phyloP scores from a whole-genome alignment of 2,329 filamentous ascomycete genomes.

The Geosmithia morbida region DNA sequence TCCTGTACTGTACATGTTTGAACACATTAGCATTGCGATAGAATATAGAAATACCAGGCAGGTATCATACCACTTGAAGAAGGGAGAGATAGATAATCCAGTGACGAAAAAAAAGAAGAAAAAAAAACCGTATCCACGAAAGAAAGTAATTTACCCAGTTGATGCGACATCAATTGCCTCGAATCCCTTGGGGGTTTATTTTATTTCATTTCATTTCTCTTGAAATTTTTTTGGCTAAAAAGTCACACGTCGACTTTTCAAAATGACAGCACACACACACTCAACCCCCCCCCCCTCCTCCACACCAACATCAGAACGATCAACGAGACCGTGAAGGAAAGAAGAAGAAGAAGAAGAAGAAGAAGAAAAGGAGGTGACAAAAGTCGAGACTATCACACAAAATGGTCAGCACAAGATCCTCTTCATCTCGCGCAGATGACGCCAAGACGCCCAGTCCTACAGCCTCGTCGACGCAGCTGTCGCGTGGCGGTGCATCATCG shows the following conservation, averaged over 20 bases:
- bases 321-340: no score
- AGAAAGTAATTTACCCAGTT: neutral
- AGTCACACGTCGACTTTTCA: neutral
- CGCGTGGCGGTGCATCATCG: neutral
- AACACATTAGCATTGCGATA: no score
- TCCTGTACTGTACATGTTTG: neutral
- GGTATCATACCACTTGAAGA: no score
- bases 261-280: neutral
- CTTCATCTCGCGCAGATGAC: neutral
- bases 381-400: no score
- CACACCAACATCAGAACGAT: neutral
- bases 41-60: no score
- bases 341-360: no score
- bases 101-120: no score
- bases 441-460: neutral
- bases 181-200: neutral
- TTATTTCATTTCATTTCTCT: no score
- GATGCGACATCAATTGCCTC: neutral
- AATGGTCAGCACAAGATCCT: slow-evolving; percentile 1
- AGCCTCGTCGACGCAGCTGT: neutral
- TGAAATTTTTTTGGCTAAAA: neutral
- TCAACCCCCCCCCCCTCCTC: neutral
- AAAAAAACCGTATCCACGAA: no score
- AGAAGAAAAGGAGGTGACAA: no score
- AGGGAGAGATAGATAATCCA: no score